These are phyloP conservation scores for Aquilaria yunnanensis DNA, from an alignment of 345 rosid genomes.

Conservation along the genomic window DNA sequence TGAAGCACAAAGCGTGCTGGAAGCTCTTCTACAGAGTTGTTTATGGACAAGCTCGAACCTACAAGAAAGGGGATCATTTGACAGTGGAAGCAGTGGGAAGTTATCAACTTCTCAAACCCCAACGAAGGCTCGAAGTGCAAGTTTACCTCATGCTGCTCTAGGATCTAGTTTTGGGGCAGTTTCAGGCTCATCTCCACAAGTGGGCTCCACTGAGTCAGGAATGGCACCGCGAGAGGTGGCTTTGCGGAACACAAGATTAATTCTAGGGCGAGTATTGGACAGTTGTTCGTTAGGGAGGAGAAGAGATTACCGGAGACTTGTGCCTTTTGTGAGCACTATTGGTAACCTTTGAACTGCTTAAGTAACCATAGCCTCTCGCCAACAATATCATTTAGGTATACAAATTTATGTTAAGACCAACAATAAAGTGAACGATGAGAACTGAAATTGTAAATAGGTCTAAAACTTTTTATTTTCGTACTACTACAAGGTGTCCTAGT, in stretches of 20 bases:
- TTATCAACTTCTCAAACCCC: constrained; percentile 64
- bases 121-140: constrained; percentile 69
- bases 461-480: no score
- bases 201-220: constrained; percentile 42
- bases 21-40: constrained; percentile 90
- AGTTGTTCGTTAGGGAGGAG: constrained; percentile 75
- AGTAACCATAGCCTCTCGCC: no score
- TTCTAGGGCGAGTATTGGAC: constrained; percentile 80
- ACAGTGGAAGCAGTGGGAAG: constrained; percentile 59
- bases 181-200: constrained; percentile 30
- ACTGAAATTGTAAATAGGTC: no score
- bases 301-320: constrained; percentile 69
- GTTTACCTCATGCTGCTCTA: constrained; percentile 48
- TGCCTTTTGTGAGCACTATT: constrained; percentile 67
- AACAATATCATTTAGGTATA: no score
- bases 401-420: no score
- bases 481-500: no score
- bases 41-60: constrained; percentile 56
- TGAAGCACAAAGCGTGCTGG: constrained; percentile 82
- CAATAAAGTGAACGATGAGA: no score
- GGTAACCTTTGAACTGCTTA: constrained; percentile 29
- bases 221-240: constrained; percentile 68
- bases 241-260: constrained; percentile 68
- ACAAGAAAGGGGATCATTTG: constrained; percentile 48
- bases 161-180: constrained; percentile 35